phyloP scores from a whole-genome alignment of 176 grass and related monocot genomes.

The Sorghum bicolor region DNA sequence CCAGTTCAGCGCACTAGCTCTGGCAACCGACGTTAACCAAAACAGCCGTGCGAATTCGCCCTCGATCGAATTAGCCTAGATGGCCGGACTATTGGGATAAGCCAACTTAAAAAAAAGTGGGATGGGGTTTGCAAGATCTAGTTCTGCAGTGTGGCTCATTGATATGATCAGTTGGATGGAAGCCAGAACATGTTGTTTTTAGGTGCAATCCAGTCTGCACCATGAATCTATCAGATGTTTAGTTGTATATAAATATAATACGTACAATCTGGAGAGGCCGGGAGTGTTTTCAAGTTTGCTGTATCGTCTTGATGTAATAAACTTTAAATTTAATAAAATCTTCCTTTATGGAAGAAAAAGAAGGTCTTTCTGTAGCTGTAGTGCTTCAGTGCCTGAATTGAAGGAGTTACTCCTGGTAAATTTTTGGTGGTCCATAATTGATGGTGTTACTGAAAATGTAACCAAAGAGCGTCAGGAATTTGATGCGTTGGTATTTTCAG shows the following conservation, averaged over 20 bases:
- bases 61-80: slow-evolving; percentile 42
- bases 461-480: slow-evolving; percentile 26
- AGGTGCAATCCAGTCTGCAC: neutral
- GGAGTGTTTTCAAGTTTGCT: neutral
- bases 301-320: neutral
- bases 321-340: neutral
- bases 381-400: slow-evolving; percentile 37
- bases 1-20: slow-evolving; percentile 30
- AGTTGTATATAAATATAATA: slow-evolving; percentile 41
- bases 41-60: neutral
- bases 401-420: slow-evolving; percentile 33
- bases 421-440: slow-evolving; percentile 33
- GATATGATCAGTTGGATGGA: slow-evolving; percentile 27
- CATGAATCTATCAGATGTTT: slow-evolving; percentile 27
- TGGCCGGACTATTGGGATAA: slow-evolving; percentile 11
- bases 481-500: slow-evolving; percentile 31
- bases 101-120: neutral
- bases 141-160: slow-evolving; percentile 33
- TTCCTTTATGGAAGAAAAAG: neutral
- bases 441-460: slow-evolving; percentile 26
- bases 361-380: slow-evolving; percentile 20
- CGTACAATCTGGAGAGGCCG: neutral
- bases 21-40: slow-evolving; percentile 9
- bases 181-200: slow-evolving; percentile 33
- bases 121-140: slow-evolving; percentile 52